Evolutionary conservation across 2,329 filamentous ascomycete species (phyloP), one percentile per base, ranked within the genome.

Genomic region (Basipetospora chlamydospora): DNA sequence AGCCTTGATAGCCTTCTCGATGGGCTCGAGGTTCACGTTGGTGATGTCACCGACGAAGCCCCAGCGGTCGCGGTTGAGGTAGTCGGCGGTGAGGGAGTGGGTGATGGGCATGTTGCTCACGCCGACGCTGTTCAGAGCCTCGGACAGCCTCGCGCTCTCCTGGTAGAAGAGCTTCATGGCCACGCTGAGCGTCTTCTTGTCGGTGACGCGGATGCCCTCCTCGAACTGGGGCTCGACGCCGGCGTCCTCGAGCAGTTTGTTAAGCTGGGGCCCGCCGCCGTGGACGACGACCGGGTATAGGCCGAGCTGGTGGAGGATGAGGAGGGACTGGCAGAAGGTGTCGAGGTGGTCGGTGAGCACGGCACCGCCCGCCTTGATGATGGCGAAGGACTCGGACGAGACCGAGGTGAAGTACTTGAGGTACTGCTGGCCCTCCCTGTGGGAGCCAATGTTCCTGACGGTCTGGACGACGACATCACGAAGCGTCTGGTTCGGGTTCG

Each of bases 341-440:
- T 94, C 82, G 39, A 96, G 70, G 59, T 95, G 81, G 55, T 96
- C 87, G 42, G 85, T 93, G 50, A 98, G 72, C 51, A 96, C 95
- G 44, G 88, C 90, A 43, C 88, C 90, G 43, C 88, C 90, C 39
- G 96, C 88, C 67, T 98, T 98, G 61, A 98, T 93, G 33, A 98
- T 88, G 46, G 87, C 88, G 58, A 96, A 98, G 54, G 93, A 86
- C 64, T 96, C 87, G 25, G 86, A 93, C 30, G 86, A 90, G 43
- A 95, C 87, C 23, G 87, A 94, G 47, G 81, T 90, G 68, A 98
- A 98, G 57, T 96, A 86, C 46, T 87, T 90, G 41, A 96, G 77
- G 60, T 96, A 96, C 60, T 96, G 88, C 66, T 95, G 84, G 44
- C 92, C 85, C 64, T 98, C 88, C 42, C 88, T 72, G 71, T 92